These are phyloP conservation scores for Biancaea sappan DNA, from an alignment of 306 rosid genomes.

Conservation along the genomic window DNA sequence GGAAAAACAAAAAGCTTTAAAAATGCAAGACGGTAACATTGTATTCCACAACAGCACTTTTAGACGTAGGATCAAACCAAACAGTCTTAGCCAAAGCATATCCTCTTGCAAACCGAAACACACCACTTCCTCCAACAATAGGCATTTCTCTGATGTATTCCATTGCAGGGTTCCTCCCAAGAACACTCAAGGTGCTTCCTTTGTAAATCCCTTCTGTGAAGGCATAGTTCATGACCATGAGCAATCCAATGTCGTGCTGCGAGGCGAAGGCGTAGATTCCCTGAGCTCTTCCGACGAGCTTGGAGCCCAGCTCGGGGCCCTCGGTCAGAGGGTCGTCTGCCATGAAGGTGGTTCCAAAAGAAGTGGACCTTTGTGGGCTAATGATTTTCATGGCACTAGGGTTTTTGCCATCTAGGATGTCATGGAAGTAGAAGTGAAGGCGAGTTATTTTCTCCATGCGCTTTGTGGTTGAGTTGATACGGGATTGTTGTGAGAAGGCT, in stretches of 20 bases:
- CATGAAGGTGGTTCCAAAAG: slow-evolving; percentile 34
- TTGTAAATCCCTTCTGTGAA: slow-evolving; percentile 37
- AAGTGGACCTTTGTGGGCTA: background rate
- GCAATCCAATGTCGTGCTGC: slow-evolving; percentile 32
- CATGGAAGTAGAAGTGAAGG: slow-evolving; percentile 58
- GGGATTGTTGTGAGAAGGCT: slow-evolving; percentile 22
- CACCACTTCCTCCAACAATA: slow-evolving; percentile 45
- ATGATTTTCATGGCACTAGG: slow-evolving; percentile 39
- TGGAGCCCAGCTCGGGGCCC: slow-evolving; percentile 33
- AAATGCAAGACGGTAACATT: slow-evolving; percentile 40
- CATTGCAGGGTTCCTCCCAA: slow-evolving; percentile 38
- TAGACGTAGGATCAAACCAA: background rate
- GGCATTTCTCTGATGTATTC: slow-evolving; percentile 43
- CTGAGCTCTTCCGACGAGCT: slow-evolving; percentile 44
- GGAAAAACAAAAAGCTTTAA: background rate
- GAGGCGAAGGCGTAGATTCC: slow-evolving; percentile 44
- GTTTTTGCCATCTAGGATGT: slow-evolving; percentile 35
- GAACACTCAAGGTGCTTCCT: slow-evolving; percentile 41
- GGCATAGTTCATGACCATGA: slow-evolving; percentile 42
- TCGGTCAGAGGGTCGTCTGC: slow-evolving; percentile 40
- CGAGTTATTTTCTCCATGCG: slow-evolving; percentile 40
- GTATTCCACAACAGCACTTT: slow-evolving; percentile 43
- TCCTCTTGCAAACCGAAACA: slow-evolving; percentile 43
- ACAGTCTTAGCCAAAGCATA: slow-evolving; percentile 42
- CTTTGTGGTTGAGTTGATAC: background rate